A percentile compares a stretch with the other conserved stretches of the same genome.
Evolutionary conservation across 768 basidiomycete species (phyloP).

Genomic region (Lepiota brunneoincarnata): DNA sequence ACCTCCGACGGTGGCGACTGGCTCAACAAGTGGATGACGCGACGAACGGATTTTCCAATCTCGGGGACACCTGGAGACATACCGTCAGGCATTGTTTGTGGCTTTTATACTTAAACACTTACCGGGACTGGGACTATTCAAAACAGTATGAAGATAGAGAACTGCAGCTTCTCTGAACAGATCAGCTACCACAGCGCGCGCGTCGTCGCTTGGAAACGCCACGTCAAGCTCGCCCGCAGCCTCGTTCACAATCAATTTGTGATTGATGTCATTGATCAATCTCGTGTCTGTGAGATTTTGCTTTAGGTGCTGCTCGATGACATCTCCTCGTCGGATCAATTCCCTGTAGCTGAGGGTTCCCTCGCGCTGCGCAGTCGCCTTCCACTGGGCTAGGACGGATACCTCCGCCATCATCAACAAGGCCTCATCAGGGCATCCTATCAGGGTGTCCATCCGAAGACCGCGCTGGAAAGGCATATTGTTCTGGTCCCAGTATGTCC

Average conservation of each 20-base stretch:
- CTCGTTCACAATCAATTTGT: slow-evolving; percentile 26
- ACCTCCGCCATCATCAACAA: slow-evolving; percentile 74
- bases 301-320: slow-evolving; percentile 64
- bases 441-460: slow-evolving; percentile 63
- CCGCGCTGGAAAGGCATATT: slow-evolving; percentile 33
- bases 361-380: slow-evolving; percentile 57
- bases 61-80: slow-evolving; percentile 60
- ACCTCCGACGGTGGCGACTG: slow-evolving; percentile 54
- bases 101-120: slow-evolving; percentile 19
- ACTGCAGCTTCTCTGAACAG: slow-evolving; percentile 66
- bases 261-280: slow-evolving; percentile 29
- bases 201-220: slow-evolving; percentile 36
- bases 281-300: slow-evolving; percentile 34
- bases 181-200: slow-evolving; percentile 44
- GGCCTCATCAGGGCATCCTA: slow-evolving; percentile 78
- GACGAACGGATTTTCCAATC: slow-evolving; percentile 56
- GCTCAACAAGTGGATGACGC: slow-evolving; percentile 49
- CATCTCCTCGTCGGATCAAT: slow-evolving; percentile 68
- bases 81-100: not conserved
- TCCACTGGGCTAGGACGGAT: slow-evolving; percentile 75
- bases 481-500: slow-evolving; percentile 26
- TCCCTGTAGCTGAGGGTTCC: slow-evolving; percentile 72
- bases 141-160: slow-evolving; percentile 67
- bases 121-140: slow-evolving; percentile 73
- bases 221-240: slow-evolving; percentile 28